Evolutionary conservation across 495 filamentous ascomycete genomes (phyloP), one percentile per base, ranked within the genome.

Genomic region (Cenococcum geophilum): DNA sequence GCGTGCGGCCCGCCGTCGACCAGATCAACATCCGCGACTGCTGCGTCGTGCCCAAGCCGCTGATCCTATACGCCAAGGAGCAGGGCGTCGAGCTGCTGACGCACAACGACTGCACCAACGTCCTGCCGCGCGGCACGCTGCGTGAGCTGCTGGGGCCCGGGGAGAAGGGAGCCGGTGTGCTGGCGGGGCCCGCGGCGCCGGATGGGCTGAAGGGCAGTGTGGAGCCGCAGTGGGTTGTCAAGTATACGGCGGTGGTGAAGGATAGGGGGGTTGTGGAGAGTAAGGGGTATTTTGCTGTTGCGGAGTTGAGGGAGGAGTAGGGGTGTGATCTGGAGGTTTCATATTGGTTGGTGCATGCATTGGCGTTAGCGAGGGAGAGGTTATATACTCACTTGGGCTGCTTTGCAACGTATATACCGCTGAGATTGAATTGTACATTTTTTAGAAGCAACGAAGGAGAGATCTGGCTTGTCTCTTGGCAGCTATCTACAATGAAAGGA

Each of bases 21-120:
- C 93, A 99, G 82, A 95, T 99, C 79, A 97, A 97, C 73, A 81
- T 96, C 52, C 88, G 91, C 66, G 91, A 97, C 73, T 97, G 92
- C 76, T 97, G 93, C 74, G 90, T 92, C 20, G 95, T 97, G 43
- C 93, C 93, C 21, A 91, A 91, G 64, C 86, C 89, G 35, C 77
- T 99, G 70, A 85, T 92, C 50, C 75, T 88, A 67, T 86, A 91
- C 69, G 92, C 93, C 36, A 93, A 92, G 75, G 78, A 87, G 63
- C 79, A 92, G 72, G 77, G 83, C 11, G 92, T 99, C 45, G 89
- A 97, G 70, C 75, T 99, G 59, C 74, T 97, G 56, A 95, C 92
- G 40, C 93, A 99, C 74, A 91, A 92, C 68, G 93, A 99, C 73
- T 95, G 89, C 73, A 90, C 86, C 52, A 87, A 97, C 71, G 87